These are phyloP conservation scores for Casaregolazyma suthepensis DNA, from an alignment of 1,139 yeast species.

Conservation along the genomic window DNA sequence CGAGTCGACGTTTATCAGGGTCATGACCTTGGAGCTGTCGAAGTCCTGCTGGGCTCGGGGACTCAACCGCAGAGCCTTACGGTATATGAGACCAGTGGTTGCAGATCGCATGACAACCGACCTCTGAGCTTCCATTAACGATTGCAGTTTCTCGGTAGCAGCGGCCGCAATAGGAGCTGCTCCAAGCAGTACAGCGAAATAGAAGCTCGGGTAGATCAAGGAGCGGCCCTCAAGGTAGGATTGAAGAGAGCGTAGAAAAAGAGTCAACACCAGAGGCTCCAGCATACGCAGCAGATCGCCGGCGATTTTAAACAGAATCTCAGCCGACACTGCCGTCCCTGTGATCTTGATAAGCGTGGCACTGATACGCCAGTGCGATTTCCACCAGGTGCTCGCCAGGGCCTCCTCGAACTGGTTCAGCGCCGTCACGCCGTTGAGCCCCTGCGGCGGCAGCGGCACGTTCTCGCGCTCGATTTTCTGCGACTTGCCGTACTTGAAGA, in stretches of 20 bases:
- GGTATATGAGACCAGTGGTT: conserved; percentile 35
- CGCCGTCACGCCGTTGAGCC: not conserved
- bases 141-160: not conserved
- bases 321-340: not conserved
- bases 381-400: not conserved
- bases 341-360: not conserved
- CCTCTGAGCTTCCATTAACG: not conserved
- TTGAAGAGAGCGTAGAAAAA: not conserved
- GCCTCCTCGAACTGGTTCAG: not conserved
- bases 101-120: not conserved
- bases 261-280: not conserved
- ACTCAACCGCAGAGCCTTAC: conserved; percentile 58
- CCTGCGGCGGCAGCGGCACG: not conserved
- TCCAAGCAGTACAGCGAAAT: not conserved
- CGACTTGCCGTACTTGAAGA: not conserved
- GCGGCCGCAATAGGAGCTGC: not conserved
- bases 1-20: conserved; percentile 71
- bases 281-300: not conserved
- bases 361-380: not conserved
- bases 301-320: not conserved
- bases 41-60: conserved; percentile 53
- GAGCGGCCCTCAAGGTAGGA: not conserved
- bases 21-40: conserved; percentile 65
- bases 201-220: not conserved
- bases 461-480: not conserved